Base-by-base conservation (phyloP, 78 protist species). In the Monocercomonoides exilis region DNA sequence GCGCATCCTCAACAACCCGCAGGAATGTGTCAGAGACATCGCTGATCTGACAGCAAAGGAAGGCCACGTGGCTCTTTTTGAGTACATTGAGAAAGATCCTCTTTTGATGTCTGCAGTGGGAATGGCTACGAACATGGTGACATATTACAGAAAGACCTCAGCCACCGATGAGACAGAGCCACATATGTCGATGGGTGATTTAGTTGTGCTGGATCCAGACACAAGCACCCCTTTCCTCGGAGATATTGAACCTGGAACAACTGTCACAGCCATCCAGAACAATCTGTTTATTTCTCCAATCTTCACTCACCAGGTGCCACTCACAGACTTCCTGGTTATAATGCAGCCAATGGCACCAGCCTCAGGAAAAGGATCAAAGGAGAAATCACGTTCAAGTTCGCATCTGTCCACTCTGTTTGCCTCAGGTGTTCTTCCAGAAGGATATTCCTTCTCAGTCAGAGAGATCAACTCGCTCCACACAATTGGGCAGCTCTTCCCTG, bases 161-260 rank as follows among this genome's bases (percentile, higher is more conserved):
- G 82, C n/a, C 6, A 4, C 82, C n/a, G 6, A 79, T 41, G 36
- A 79, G 42, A 33, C 82, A 6, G 36, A 4, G 42, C 6, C 36
- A 33, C 4, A 21, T 6, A 33, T 4, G 4, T 41, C 82, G 6
- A 91, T 88, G 84, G 94, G 94, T 54, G 91, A 88, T 36, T 43
- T 11, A 34, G 84, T 88, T 2, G 6, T 87, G 41, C 44, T 89
- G 44, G 94, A 91, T 42, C 35, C 36, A 32, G 90, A 54, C 35
- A 91, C 81, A 4, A 84, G 46, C 33, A 82, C 94, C 43, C 94
- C 94, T 38, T 92, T 92, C 63, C 41, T 92, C 35, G 92, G 92
- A 77, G 89, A 90, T 0, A 46, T 92, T 43, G 33, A 35, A 1
- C 91, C 92, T 0, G 94, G 94, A 38, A 11, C n/a, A 41, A 35